Evolutionary conservation across 805 yeast genomes (phyloP).

Genomic region (Millerozyma acaciae): DNA sequence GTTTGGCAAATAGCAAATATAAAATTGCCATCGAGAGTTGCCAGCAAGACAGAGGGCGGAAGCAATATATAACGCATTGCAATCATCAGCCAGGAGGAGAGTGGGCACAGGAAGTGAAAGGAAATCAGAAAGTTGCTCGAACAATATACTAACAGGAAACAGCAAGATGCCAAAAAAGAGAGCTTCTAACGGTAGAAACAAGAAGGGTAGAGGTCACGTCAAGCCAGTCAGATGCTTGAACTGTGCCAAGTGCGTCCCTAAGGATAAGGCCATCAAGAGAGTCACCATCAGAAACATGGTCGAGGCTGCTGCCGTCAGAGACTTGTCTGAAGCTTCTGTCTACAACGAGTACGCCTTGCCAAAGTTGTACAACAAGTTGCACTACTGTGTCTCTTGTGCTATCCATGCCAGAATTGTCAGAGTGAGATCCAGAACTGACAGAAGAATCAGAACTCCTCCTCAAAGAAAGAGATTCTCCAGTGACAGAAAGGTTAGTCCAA

Average conservation of each 20-base stretch:
- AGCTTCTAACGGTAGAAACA: slow-evolving; percentile 99
- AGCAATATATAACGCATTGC: too few relatives aligned
- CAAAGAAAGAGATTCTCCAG: slow-evolving; percentile 97
- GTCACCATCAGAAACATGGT: slow-evolving; percentile 99
- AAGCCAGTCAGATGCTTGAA: slow-evolving; percentile 99
- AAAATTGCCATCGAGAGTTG: too few relatives aligned
- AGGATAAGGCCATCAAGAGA: slow-evolving; percentile 99
- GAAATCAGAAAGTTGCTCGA: too few relatives aligned
- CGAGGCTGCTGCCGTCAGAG: slow-evolving; percentile 99
- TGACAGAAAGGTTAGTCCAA: slow-evolving; percentile 94
- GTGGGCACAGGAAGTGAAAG: too few relatives aligned
- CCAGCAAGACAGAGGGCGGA: too few relatives aligned
- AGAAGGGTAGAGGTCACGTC: slow-evolving; percentile 99
- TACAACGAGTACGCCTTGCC: slow-evolving; percentile 99
- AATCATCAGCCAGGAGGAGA: too few relatives aligned
- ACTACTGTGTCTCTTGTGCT: slow-evolving; percentile 99
- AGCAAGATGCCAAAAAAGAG: slow-evolving; percentile 99
- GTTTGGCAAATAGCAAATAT: too few relatives aligned
- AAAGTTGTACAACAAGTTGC: slow-evolving; percentile 98
- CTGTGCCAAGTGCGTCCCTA: slow-evolving; percentile 99
- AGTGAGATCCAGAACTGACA: slow-evolving; percentile 98
- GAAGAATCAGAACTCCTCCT: slow-evolving; percentile 99
- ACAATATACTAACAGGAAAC: slow-evolving; percentile 25
- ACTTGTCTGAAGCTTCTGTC: slow-evolving; percentile 98
- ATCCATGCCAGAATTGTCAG: slow-evolving; percentile 99